Base-by-base conservation (phyloP, 495 filamentous ascomycete genomes). In the Daldinia caldariorum region DNA sequence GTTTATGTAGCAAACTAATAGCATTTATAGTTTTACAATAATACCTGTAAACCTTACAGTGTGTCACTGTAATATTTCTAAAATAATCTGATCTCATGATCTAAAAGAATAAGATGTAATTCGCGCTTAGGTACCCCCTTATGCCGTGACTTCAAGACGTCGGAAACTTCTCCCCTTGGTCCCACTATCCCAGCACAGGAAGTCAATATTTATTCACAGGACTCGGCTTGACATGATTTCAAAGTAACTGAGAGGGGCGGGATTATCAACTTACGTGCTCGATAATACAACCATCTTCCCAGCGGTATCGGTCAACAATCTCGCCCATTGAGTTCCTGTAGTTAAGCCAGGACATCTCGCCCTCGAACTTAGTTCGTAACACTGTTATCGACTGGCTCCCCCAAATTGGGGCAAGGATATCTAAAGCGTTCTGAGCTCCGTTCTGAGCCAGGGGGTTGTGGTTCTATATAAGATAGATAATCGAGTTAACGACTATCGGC, bases 221-320 rank as follows among this genome's bases (percentile, higher is more conserved):
- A 7, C 6, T 7, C 34, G 0, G 9, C 1, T 35, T 35, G 9
- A 35, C 9, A 7, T 6, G 34, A 35, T 35, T 7, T 7, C 2
- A 6, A 35, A 10, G 9, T 7, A 35, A 35, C 34, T 8, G 26
- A 31, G 35, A 34, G 3, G 20, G 20, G 9, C 6, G 31, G 9
- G 7, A 32, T 37, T 35, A 14, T 31, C 10, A 18, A 79, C 79
- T 37, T 70, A 81, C 79, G 69, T 81, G 79, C 53, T 81, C 79
- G 49, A 67, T 77, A 61, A 81, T 81, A 59, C 79, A 81, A 1
- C 79, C 79, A 29, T 61, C 74, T 14, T 79, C 79, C 79, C 79
- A 81, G 6, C 78, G 62, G 59, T 69, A 81, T 50, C 77, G 63
- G 68, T 81, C 79, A 4, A 81, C 79, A n/a, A 79, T 69, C 39